Evolutionary conservation across 495 filamentous ascomycete species (phyloP).

Genomic region (Corynascus novoguineensis): DNA sequence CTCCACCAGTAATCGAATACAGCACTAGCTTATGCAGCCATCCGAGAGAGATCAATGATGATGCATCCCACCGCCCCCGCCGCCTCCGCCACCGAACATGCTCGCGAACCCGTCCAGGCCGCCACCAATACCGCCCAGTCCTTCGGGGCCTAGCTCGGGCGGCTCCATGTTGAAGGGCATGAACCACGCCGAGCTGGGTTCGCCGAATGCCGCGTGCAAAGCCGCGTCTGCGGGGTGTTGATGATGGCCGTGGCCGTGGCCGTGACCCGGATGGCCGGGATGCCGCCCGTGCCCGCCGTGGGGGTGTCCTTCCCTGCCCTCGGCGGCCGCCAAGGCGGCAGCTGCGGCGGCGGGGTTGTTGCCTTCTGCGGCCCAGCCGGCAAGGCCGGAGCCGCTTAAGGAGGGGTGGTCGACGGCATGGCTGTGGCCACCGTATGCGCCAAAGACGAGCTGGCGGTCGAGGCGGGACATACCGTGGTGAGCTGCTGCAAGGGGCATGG

Average conservation of each 20-base stretch:
- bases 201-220: conserved; percentile 30
- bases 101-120: conserved; percentile 34
- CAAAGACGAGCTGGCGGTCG: conserved; percentile 73
- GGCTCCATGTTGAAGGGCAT: conserved; percentile 91
- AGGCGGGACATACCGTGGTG: conserved; percentile 55
- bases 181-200: conserved; percentile 78
- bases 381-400: conserved; percentile 10
- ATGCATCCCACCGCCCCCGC: conserved; percentile 26
- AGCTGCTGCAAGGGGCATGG: conserved; percentile 30
- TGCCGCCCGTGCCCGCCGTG: conserved; percentile 2
- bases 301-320: conserved; percentile 1
- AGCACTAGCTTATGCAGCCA: not conserved
- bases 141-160: conserved; percentile 52
- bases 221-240: conserved; percentile 20
- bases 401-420: conserved; percentile 19
- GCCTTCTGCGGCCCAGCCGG: conserved; percentile 23
- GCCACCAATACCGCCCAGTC: conserved; percentile 25
- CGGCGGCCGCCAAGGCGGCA: not conserved
- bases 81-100: conserved; percentile 35
- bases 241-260: not conserved
- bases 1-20: not conserved
- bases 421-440: conserved; percentile 54
- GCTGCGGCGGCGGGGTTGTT: not conserved
- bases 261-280: not conserved
- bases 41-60: conserved; percentile 3